A percentile compares a stretch with the other conserved stretches of the same genome.
Evolutionary conservation across 352 stramenopile species (phyloP).

Genomic region (Saprolegnia diclina): DNA sequence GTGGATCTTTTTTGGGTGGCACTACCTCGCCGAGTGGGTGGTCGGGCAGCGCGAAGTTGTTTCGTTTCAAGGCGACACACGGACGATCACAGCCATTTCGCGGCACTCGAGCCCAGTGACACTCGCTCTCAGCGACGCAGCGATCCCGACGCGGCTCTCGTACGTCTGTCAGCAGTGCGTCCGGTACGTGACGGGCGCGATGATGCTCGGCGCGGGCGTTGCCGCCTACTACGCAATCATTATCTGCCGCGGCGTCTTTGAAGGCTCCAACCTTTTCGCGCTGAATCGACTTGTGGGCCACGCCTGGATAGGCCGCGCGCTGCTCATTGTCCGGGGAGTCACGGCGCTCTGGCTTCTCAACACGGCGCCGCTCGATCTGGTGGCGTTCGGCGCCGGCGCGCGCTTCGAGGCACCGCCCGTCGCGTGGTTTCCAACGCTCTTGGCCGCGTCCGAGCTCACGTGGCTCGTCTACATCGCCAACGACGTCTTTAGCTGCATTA

Average conservation of each 20-base stretch:
- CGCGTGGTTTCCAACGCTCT: slow-evolving; percentile 3
- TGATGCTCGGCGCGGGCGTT: not conserved
- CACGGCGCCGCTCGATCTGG: not conserved
- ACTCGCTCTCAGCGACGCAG: not conserved
- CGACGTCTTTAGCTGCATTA: slow-evolving; percentile 5
- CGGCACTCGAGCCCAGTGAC: too few relatives aligned
- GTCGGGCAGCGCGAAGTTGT: slow-evolving; percentile 11
- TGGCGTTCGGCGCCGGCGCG: not conserved
- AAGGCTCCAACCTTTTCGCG: slow-evolving; percentile 4
- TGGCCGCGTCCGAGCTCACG: slow-evolving; percentile 1
- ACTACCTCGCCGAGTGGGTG: slow-evolving; percentile 13
- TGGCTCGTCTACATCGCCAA: slow-evolving; percentile 22
- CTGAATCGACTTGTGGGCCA: slow-evolving; percentile 9
- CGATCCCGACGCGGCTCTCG: not conserved
- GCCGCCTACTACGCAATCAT: not conserved
- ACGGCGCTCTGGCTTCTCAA: slow-evolving; percentile 14
- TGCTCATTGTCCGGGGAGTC: slow-evolving; percentile 1
- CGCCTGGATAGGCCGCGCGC: slow-evolving; percentile 8
- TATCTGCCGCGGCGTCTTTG: not conserved
- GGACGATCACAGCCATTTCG: not conserved
- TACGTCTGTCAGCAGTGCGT: not conserved
- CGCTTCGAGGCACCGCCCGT: not conserved
- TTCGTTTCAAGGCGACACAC: not conserved
- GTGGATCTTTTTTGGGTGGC: slow-evolving; percentile 17
- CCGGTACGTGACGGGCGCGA: slow-evolving; percentile 9